A percentile compares a stretch with the other conserved stretches of the same genome.
phyloP scores from a whole-genome alignment of 805 yeast species.

The Barnettozyma sucrosica region DNA sequence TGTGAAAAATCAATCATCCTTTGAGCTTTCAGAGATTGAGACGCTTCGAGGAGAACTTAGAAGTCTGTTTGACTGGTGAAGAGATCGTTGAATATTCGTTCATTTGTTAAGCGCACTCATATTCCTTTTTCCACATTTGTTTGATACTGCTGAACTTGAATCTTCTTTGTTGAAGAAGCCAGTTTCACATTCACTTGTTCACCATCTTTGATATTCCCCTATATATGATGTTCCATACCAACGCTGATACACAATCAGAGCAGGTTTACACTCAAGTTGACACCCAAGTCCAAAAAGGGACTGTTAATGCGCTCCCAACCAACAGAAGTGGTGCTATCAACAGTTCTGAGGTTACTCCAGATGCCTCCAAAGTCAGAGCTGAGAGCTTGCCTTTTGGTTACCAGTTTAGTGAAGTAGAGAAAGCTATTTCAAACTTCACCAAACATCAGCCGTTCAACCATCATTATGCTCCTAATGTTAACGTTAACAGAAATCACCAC shows the following conservation, averaged over 20 bases:
- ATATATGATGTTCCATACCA: not conserved
- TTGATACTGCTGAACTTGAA: not conserved
- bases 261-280: not conserved
- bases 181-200: not conserved
- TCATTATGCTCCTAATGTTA: conserved; percentile 28
- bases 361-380: not conserved
- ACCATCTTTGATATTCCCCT: not conserved
- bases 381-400: conserved; percentile 21
- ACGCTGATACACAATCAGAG: not conserved
- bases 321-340: not conserved
- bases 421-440: conserved; percentile 25
- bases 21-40: not conserved
- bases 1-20: not conserved
- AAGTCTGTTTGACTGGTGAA: not conserved
- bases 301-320: not conserved
- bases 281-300: not conserved
- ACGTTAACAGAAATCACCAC: conserved; percentile 7
- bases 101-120: not conserved
- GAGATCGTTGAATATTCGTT: not conserved
- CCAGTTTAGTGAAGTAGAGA: conserved; percentile 26
- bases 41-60: not conserved
- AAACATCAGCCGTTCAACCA: conserved; percentile 28
- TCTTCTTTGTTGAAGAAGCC: not conserved
- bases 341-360: not conserved
- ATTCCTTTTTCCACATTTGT: not conserved